These are phyloP conservation scores for Pichia sp. DNA, from an alignment of 1,139 yeast species.

Conservation along the genomic window DNA sequence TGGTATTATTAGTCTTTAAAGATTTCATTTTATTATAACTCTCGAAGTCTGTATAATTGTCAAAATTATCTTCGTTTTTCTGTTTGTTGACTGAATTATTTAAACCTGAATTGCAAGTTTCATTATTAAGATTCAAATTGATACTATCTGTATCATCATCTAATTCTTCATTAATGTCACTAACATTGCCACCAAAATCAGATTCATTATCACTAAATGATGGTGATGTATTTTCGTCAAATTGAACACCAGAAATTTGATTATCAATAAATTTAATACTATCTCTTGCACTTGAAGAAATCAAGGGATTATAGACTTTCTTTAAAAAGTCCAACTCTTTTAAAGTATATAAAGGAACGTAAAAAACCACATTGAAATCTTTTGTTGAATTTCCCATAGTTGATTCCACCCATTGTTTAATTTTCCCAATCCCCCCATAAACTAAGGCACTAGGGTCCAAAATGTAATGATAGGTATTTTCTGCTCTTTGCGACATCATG, in stretches of 20 bases:
- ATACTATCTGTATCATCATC: neutral
- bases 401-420: constrained; percentile 50
- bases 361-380: constrained; percentile 22
- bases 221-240: neutral
- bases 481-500: neutral
- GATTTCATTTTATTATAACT: constrained; percentile 16
- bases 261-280: constrained; percentile 48
- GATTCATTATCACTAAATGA: constrained; percentile 1
- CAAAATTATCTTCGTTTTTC: constrained; percentile 1
- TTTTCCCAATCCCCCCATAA: constrained; percentile 49
- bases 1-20: neutral
- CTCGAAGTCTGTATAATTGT: constrained; percentile 20
- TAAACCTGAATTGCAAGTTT: neutral
- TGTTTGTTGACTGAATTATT: neutral
- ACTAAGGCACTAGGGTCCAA: constrained; percentile 55
- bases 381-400: neutral
- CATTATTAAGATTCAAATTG: neutral
- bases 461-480: constrained; percentile 32
- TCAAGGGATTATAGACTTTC: constrained; percentile 44
- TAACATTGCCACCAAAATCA: neutral
- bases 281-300: constrained; percentile 52
- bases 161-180: neutral
- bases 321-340: constrained; percentile 51
- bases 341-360: constrained; percentile 49
- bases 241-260: constrained; percentile 11